Base-by-base conservation (phyloP, 2,329 filamentous ascomycete genomes). In the Aspergillus sp. region DNA sequence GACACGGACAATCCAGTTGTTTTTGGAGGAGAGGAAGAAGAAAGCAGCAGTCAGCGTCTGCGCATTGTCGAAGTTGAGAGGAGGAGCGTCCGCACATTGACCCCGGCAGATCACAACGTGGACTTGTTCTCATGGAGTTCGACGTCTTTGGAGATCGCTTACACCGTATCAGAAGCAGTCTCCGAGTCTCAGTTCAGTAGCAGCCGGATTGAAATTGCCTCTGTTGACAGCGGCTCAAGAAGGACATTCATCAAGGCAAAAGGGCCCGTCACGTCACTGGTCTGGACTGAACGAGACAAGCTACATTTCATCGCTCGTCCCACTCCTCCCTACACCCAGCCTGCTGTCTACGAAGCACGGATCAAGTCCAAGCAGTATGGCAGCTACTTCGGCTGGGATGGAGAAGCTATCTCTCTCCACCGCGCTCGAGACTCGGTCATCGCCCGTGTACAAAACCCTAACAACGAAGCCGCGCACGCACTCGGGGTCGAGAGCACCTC, bases 371-470 rank as follows among this genome's bases (percentile, higher is more conserved):
- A 51, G 31, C 54, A 56, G 50, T 47, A 37, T 25, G 54, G 54
- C 4, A 56, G 54, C 31, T 56, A 49, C 19, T 56, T 56, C 9
- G 54, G 47, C 8, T 56, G 54, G 54, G 23, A 33, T 6, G 54
- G 54, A 1, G 54, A 51, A 37, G 54, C 48, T 3, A 12, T 46
- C 4, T 49, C 47, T 12, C 40, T 56, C 9, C 31, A 45, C 11
- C 27, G 33, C 9, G 17, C 54, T 4, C 14, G 27, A 4, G 27
- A 52, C 21, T 51, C 46, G 11, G 54, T 51, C 8, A 33, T 52
- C 6, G 54, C 47, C 1, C 27, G 54, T 4, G 23, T 56, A 2
- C 40, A 51, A 8, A 45, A 52, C 19, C 8, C 47, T 6, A 27
- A 19, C 19, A 23, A 51, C 11, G 46, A 56, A 15, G 21, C 39